Conservation (phyloP, 345 rosid genomes). For the Mercurialis annua region DNA sequence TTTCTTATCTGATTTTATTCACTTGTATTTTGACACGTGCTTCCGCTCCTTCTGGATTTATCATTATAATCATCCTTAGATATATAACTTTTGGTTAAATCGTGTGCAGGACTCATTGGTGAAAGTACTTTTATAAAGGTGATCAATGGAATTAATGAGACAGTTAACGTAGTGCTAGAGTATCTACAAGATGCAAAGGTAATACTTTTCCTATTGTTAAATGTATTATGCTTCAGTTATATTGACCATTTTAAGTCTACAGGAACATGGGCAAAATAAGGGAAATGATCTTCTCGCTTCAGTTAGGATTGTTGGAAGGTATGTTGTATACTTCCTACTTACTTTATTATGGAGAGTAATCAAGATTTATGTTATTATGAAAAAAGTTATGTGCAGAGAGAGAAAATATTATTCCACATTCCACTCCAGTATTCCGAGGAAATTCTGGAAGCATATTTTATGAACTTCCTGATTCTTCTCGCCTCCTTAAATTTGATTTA, state of each 20-base stretch:
- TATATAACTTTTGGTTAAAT: conserved; percentile 16
- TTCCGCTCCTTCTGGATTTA: not conserved
- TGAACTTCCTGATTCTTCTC: not conserved
- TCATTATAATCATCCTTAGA: not conserved
- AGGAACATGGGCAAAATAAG: conserved; percentile 75
- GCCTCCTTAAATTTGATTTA: not conserved
- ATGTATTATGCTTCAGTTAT: conserved; percentile 16
- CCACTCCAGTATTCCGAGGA: not conserved
- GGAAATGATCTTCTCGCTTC: conserved; percentile 95
- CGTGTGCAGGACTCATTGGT: conserved; percentile 41
- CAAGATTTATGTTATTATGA: not conserved
- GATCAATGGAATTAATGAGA: conserved; percentile 69
- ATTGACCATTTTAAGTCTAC: conserved; percentile 22
- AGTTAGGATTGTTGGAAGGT: conserved; percentile 85
- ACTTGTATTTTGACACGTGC: conserved; percentile 1
- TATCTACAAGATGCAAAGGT: conserved; percentile 90
- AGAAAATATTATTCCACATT: not conserved
- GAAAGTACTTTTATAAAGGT: conserved; percentile 51
- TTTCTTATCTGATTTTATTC: conserved; percentile 1
- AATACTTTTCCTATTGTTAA: conserved; percentile 3
- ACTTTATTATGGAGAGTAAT: not conserved
- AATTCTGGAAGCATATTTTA: not conserved
- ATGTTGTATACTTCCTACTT: conserved; percentile 16
- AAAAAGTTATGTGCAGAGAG: not conserved
- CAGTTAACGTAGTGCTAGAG: conserved; percentile 59